Conservation (phyloP, 2,329 filamentous ascomycete species). For the Ophiocordyceps camponoti-rufipedis region DNA sequence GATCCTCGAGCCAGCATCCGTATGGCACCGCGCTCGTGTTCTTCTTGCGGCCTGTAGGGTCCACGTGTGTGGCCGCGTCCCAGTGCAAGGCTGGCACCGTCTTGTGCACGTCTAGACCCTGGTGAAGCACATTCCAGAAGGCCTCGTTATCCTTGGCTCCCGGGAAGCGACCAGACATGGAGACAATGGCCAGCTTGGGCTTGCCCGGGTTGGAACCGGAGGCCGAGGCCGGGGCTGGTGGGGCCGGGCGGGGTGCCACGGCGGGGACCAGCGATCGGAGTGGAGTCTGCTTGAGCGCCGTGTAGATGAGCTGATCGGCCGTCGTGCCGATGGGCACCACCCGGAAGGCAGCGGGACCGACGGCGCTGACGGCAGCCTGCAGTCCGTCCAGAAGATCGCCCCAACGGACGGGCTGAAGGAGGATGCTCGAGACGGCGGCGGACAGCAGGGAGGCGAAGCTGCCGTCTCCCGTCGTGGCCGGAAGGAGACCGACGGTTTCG, state of each 20-base stretch:
- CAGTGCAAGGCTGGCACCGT: slow-evolving; percentile 40
- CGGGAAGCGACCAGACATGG: slow-evolving; percentile 47
- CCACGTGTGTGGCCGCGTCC: slow-evolving; percentile 41
- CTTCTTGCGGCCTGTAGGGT: slow-evolving; percentile 40
- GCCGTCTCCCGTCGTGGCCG: background rate
- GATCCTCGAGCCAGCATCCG: slow-evolving; percentile 39
- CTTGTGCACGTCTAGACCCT: slow-evolving; percentile 45
- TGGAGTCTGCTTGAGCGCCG: slow-evolving; percentile 1
- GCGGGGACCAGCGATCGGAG: slow-evolving; percentile 17
- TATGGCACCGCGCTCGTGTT: slow-evolving; percentile 31
- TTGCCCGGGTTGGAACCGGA: background rate
- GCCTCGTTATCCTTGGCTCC: slow-evolving; percentile 37
- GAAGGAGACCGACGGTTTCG: background rate
- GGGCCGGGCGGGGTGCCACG: background rate
- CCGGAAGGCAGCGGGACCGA: background rate
- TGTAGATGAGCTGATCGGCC: slow-evolving; percentile 3
- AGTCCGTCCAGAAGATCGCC: background rate
- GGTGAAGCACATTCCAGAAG: slow-evolving; percentile 46
- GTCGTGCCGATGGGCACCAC: slow-evolving; percentile 1
- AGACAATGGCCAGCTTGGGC: slow-evolving; percentile 34
- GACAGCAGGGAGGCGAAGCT: slow-evolving; percentile 1
- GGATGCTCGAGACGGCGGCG: slow-evolving; percentile 1
- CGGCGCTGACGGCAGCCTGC: background rate
- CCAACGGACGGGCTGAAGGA: slow-evolving; percentile 2
- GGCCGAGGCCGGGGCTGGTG: background rate